Conservation (phyloP, 192 early-diverging fungal genomes). For the Coemansia sp. region DNA sequence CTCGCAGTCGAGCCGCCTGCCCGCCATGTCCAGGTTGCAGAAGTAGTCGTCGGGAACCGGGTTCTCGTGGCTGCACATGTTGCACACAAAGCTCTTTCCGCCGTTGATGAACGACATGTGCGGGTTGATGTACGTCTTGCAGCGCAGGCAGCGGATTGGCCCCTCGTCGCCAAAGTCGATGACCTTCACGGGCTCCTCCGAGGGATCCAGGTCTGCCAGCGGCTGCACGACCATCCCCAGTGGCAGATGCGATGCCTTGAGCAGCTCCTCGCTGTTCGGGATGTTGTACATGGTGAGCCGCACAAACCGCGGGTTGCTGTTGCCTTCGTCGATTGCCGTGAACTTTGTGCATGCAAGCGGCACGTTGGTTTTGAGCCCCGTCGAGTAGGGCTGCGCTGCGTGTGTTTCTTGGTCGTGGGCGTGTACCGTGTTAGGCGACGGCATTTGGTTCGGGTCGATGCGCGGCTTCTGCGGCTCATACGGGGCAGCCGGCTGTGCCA, state of each 20-base stretch:
- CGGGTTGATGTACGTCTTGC: slow-evolving; percentile 95
- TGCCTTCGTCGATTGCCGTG: slow-evolving; percentile 89
- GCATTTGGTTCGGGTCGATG: slow-evolving; percentile 96
- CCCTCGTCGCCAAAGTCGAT: slow-evolving; percentile 86
- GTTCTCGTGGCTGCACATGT: slow-evolving; percentile 89
- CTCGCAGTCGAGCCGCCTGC: slow-evolving; percentile 80
- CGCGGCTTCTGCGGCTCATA: slow-evolving; percentile 57
- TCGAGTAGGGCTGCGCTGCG: slow-evolving; percentile 70
- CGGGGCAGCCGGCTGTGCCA: slow-evolving; percentile 36
- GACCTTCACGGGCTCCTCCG: slow-evolving; percentile 78
- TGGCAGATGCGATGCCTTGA: slow-evolving; percentile 78
- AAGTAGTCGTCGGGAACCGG: slow-evolving; percentile 87
- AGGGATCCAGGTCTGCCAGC: slow-evolving; percentile 76
- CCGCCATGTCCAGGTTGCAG: slow-evolving; percentile 91
- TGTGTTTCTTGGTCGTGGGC: slow-evolving; percentile 77
- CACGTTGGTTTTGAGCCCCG: slow-evolving; percentile 66
- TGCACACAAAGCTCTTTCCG: slow-evolving; percentile 91
- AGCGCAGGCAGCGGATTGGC: slow-evolving; percentile 87
- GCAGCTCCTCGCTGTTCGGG: slow-evolving; percentile 80
- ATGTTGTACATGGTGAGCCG: slow-evolving; percentile 87
- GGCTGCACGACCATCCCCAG: slow-evolving; percentile 91
- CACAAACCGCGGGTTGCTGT: slow-evolving; percentile 88
- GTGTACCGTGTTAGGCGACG: slow-evolving; percentile 84
- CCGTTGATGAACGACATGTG: slow-evolving; percentile 86
- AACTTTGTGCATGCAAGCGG: slow-evolving; percentile 84